Evolutionary conservation across 2,329 filamentous ascomycete genomes (phyloP).

Genomic region (Aureobasidium pullulans): DNA sequence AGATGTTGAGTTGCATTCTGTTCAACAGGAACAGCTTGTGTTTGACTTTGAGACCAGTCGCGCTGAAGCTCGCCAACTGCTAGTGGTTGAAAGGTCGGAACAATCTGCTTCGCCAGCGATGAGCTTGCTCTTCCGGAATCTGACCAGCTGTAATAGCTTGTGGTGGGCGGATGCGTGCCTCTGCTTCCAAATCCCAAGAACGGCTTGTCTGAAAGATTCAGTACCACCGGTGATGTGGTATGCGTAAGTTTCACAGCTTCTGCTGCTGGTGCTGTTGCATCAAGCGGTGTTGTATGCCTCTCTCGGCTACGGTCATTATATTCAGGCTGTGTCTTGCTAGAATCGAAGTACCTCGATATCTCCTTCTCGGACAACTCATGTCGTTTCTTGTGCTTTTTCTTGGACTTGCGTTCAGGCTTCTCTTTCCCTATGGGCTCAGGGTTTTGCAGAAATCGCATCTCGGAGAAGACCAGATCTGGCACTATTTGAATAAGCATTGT

Average conservation of each 20-base stretch:
- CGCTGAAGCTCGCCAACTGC: neutral
- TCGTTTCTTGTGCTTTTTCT: slow-evolving; percentile 25
- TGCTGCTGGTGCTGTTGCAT: neutral
- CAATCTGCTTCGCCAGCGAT: neutral
- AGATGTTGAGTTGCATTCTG: neutral
- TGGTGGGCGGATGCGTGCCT: slow-evolving; percentile 20
- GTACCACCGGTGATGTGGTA: slow-evolving; percentile 10
- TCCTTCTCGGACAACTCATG: slow-evolving; percentile 31
- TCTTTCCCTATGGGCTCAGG: slow-evolving; percentile 24
- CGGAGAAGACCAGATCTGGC: slow-evolving; percentile 45
- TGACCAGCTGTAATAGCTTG: slow-evolving; percentile 21
- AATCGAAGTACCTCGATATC: slow-evolving; percentile 39
- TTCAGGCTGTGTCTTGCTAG: slow-evolving; percentile 23
- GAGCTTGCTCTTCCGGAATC: neutral
- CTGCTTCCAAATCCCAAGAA: slow-evolving; percentile 33
- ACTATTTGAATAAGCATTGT: slow-evolving; percentile 30
- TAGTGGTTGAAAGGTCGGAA: neutral
- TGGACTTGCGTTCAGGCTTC: slow-evolving; percentile 19
- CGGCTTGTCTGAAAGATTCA: slow-evolving; percentile 29
- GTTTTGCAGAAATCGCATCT: slow-evolving; percentile 42
- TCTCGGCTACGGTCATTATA: slow-evolving; percentile 4
- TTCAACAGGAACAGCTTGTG: neutral
- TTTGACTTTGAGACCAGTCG: neutral
- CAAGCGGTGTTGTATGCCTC: neutral
- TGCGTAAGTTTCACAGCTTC: neutral